Evolutionary conservation across 441 rosid genomes (phyloP), one percentile per base, ranked within the genome.

Genomic region (Gossypium lobatum): DNA sequence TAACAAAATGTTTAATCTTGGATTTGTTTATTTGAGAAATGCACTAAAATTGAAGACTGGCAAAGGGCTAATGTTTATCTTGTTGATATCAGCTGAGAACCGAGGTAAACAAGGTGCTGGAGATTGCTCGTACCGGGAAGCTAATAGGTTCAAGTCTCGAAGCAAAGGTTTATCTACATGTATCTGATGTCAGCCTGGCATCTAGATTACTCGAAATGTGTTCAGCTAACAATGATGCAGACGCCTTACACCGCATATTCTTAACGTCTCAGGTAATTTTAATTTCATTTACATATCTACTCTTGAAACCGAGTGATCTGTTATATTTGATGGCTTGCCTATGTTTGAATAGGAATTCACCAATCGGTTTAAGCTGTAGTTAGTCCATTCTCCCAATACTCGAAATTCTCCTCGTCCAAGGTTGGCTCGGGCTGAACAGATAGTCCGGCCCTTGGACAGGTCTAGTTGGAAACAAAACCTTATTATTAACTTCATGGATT

Each of bases 101-200:
- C 0, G 98, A 95, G 92, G 96, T 95, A 80, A 95, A 95, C 75
- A 95, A 93, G 77, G 95, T 91, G 65, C 73, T 95, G 82, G 99
- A 91, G 88, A 78, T 82, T 52, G 99, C 98, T 84, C 96, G 98
- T 28, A 82, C 80, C 9, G 91, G 75, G 74, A 95, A 93, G 82
- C 71, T 93, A 75, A 93, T 95, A 6, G 99, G 98, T 72, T 92
- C 99, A 10, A 93, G 98, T 85, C 81, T 95, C 74, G 99, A 95
- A 76, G 97, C 99, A 57, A 91, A 93, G 81, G 99, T 93, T 70
- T 87, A 85, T 78, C 73, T 95, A 23, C 82, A 85, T 65, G 75
- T 91, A 1, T 78, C 85, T 11, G 87, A 95, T 82, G 83, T 84
- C 48, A 75, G 31, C 74, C 83, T 91, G 75, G 86, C 91, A 46